Percentiles rank a stretch among this genome's conserved stretches.
phyloP scores from a whole-genome alignment of 2,329 filamentous ascomycete genomes.

The Coniochaeta pulveracea region DNA sequence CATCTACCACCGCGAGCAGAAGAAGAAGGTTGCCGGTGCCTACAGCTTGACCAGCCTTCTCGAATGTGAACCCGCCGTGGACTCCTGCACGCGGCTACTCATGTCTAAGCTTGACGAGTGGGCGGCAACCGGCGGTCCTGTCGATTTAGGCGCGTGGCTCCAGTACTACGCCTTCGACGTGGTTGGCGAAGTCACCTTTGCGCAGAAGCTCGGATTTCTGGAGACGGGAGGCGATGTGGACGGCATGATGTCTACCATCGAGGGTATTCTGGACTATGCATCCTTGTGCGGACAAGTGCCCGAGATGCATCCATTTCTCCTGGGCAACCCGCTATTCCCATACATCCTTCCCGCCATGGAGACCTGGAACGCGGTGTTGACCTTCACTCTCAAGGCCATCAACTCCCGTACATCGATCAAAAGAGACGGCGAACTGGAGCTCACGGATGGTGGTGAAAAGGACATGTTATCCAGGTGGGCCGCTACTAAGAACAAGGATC shows the following conservation, averaged over 20 bases:
- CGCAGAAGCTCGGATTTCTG: conserved; percentile 3
- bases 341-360: not conserved
- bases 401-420: conserved; percentile 4
- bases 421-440: conserved; percentile 2
- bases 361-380: conserved; percentile 4
- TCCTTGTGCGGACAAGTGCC: conserved; percentile 3
- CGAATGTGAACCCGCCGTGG: conserved; percentile 1
- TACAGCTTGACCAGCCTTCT: conserved; percentile 4
- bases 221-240: conserved; percentile 1
- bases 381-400: conserved; percentile 4
- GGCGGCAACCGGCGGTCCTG: not conserved
- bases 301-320: conserved; percentile 3
- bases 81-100: conserved; percentile 3
- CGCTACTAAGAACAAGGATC: conserved; percentile 3
- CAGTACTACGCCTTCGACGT: conserved; percentile 4
- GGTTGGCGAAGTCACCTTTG: conserved; percentile 4
- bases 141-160: conserved; percentile 3
- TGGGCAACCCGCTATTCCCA: conserved; percentile 3
- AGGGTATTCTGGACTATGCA: conserved; percentile 1
- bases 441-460: conserved; percentile 2
- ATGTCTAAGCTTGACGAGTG: conserved; percentile 3
- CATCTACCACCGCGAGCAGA: conserved; percentile 3
- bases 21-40: conserved; percentile 3
- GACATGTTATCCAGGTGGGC: conserved; percentile 4
- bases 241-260: conserved; percentile 3